A percentile compares a stretch with the other conserved stretches of the same genome.
Conservation (phyloP, 805 yeast genomes). For the Scheffersomyces coipomensis region DNA sequence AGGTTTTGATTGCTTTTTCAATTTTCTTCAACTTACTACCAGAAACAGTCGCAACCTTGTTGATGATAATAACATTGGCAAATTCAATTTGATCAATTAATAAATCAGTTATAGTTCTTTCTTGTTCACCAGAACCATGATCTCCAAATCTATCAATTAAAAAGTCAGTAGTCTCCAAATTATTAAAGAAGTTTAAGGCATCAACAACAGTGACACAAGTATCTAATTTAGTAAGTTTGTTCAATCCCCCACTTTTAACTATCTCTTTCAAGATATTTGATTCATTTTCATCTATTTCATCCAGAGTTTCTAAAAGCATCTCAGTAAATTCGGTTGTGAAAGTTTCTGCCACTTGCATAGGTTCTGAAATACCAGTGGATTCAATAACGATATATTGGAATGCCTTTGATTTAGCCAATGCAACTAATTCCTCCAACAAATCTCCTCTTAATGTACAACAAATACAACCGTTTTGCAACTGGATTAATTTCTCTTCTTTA, state of each 20-base stretch:
- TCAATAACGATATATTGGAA: conserved; percentile 46
- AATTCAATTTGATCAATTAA: conserved; percentile 49
- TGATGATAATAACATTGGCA: conserved; percentile 43
- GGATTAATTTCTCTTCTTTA: conserved; percentile 43
- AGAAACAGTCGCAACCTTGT: conserved; percentile 31
- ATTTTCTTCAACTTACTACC: conserved; percentile 25
- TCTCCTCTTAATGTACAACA: conserved; percentile 50
- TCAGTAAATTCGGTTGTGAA: conserved; percentile 42
- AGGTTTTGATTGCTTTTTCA: conserved; percentile 25
- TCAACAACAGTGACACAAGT: conserved; percentile 49
- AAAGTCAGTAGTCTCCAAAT: conserved; percentile 44
- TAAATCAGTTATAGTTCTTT: conserved; percentile 44
- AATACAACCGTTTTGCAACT: conserved; percentile 48
- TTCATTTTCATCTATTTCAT: conserved; percentile 14
- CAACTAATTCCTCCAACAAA: conserved; percentile 40
- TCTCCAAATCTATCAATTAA: conserved; percentile 40
- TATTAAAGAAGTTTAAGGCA: conserved; percentile 38
- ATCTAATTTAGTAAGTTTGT: conserved; percentile 37
- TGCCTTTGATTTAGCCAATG: conserved; percentile 29
- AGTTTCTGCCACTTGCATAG: conserved; percentile 52
- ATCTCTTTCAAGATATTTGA: conserved; percentile 20
- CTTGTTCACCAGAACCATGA: conserved; percentile 39
- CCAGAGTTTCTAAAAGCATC: conserved; percentile 24
- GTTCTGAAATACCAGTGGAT: conserved; percentile 48
- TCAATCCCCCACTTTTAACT: conserved; percentile 38